Evolutionary conservation across 768 basidiomycete species (phyloP).

Genomic region (Russula sp.): DNA sequence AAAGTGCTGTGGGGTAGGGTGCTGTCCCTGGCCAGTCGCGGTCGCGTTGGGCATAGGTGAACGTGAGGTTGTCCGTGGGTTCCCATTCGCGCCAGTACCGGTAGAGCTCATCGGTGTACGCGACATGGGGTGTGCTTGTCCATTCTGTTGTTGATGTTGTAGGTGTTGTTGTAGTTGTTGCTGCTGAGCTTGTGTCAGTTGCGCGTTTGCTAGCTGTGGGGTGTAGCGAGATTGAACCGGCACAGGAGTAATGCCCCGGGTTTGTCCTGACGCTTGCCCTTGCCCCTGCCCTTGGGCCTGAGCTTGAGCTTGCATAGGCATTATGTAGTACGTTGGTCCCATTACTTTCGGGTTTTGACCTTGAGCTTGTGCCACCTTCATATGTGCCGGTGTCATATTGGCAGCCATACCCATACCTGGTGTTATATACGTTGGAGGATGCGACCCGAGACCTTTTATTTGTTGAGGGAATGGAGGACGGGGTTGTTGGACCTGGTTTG

Average conservation of each 20-base stretch:
- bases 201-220: neutral
- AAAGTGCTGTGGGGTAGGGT: slow-evolving; percentile 5
- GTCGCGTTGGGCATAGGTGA: slow-evolving; percentile 18
- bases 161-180: slow-evolving; percentile 23
- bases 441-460: neutral
- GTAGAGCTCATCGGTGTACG: slow-evolving; percentile 20
- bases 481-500: slow-evolving; percentile 4
- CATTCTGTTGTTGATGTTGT: slow-evolving; percentile 26
- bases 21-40: slow-evolving; percentile 22
- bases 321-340: too few species aligned
- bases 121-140: slow-evolving; percentile 17
- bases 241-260: neutral
- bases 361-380: slow-evolving; percentile 14
- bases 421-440: neutral
- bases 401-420: neutral
- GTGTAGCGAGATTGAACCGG: slow-evolving; percentile 14
- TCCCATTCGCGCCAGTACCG: slow-evolving; percentile 3
- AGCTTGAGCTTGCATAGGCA: slow-evolving; percentile 6
- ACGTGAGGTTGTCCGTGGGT: slow-evolving; percentile 8
- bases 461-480: slow-evolving; percentile 1
- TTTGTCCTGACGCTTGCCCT: slow-evolving; percentile 13
- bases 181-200: slow-evolving; percentile 21
- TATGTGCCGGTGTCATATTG: neutral
- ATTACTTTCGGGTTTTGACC: slow-evolving; percentile 10
- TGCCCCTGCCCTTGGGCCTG: slow-evolving; percentile 15